These are phyloP conservation scores for Arthroderma sp. DNA, from an alignment of 2,329 filamentous ascomycete species.

Conservation along the genomic window DNA sequence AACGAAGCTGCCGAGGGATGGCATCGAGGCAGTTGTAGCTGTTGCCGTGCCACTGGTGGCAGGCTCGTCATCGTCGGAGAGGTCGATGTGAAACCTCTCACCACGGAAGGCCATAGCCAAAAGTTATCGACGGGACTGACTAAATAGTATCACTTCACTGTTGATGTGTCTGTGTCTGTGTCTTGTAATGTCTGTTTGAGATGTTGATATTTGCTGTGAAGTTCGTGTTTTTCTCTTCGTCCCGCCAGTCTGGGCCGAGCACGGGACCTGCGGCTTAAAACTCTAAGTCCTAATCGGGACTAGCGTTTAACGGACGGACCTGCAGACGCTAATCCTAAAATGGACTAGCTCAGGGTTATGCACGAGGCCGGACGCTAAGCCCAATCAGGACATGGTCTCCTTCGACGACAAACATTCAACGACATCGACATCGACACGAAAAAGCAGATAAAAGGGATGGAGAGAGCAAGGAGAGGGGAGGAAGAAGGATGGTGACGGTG, in stretches of 20 bases:
- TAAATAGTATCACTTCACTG: too few species aligned
- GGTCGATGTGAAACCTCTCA: conserved; percentile 49
- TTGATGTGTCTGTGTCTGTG: too few species aligned
- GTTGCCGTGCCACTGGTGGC: conserved; percentile 38
- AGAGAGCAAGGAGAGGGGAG: not conserved
- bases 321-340: conserved; percentile 11
- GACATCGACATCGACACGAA: not conserved
- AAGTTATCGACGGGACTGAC: too few species aligned
- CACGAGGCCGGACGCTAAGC: conserved; percentile 2
- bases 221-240: not conserved
- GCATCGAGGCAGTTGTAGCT: conserved; percentile 19
- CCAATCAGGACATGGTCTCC: conserved; percentile 3
- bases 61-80: conserved; percentile 40
- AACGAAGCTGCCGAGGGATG: conserved; percentile 38
- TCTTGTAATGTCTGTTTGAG: not conserved
- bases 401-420: conserved; percentile 6
- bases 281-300: conserved; percentile 16
- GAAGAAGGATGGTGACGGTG: not conserved
- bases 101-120: conserved; percentile 42
- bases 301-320: conserved; percentile 25
- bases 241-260: conserved; percentile 4
- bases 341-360: conserved; percentile 16
- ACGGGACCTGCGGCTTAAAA: conserved; percentile 15
- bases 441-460: not conserved
- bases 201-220: not conserved